A percentile compares a stretch with the other conserved stretches of the same genome.
phyloP scores from a whole-genome alignment of 345 rosid genomes.

The Boechera divaricarpa region DNA sequence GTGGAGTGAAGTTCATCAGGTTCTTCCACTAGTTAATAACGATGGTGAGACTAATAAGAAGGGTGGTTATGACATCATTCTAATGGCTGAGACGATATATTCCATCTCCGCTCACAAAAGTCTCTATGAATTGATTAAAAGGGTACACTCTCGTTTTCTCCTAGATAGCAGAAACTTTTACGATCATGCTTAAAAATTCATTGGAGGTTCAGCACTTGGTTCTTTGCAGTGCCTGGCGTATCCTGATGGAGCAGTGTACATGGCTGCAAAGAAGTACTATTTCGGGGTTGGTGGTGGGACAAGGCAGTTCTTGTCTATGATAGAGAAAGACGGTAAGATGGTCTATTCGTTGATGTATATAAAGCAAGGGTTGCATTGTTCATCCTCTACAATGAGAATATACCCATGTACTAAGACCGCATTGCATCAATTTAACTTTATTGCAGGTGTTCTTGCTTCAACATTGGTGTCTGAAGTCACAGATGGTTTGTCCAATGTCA shows the following conservation, averaged over 20 bases:
- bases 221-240: slow-evolving; percentile 58
- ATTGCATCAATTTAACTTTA: background rate
- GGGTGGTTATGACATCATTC: slow-evolving; percentile 72
- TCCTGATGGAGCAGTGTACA: slow-evolving; percentile 72
- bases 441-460: slow-evolving; percentile 64
- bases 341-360: no score
- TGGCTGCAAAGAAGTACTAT: slow-evolving; percentile 94
- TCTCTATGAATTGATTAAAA: slow-evolving; percentile 76
- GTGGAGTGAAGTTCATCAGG: slow-evolving; percentile 75
- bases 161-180: background rate
- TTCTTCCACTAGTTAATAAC: slow-evolving; percentile 55
- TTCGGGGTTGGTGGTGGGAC: slow-evolving; percentile 99
- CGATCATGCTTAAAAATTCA: background rate
- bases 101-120: slow-evolving; percentile 67
- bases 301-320: slow-evolving; percentile 72
- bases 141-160: slow-evolving; percentile 49
- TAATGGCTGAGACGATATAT: slow-evolving; percentile 95
- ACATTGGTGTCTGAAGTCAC: slow-evolving; percentile 73
- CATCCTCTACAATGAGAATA: slow-evolving; percentile 1
- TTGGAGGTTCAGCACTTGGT: slow-evolving; percentile 7
- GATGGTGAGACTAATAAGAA: slow-evolving; percentile 50
- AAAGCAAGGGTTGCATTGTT: background rate
- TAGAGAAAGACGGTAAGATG: slow-evolving; percentile 77
- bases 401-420: background rate
- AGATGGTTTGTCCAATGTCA: slow-evolving; percentile 89